phyloP scores from a whole-genome alignment of 2,329 filamentous ascomycete genomes.

The Penicillium sclerotiorum region DNA sequence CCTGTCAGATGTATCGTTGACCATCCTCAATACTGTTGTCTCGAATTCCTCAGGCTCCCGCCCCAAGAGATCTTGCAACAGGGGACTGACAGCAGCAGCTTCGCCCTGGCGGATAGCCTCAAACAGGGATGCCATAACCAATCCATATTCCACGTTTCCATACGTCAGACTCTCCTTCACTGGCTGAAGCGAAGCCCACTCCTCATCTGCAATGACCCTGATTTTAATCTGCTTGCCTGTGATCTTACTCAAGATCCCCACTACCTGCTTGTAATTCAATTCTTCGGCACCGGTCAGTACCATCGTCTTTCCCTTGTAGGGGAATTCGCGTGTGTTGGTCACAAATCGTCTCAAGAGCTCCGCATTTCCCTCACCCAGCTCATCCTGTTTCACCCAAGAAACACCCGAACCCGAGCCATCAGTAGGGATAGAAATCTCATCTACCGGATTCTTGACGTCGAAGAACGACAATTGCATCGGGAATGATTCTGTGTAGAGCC shows the following conservation, averaged over 20 bases:
- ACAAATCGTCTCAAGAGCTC: conserved; percentile 44
- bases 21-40: too few species aligned
- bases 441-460: conserved; percentile 29
- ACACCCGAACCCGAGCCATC: conserved; percentile 46
- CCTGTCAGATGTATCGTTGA: too few species aligned
- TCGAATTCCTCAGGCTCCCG: neutral
- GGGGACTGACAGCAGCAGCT: conserved; percentile 37
- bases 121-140: conserved; percentile 48
- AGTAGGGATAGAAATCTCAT: conserved; percentile 49
- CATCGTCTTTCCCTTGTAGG: neutral
- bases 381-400: conserved; percentile 53
- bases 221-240: neutral
- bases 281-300: neutral
- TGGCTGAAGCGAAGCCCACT: neutral
- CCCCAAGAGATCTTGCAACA: conserved; percentile 32
- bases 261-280: neutral
- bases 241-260: neutral
- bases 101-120: conserved; percentile 44
- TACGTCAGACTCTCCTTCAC: neutral
- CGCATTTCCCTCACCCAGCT: conserved; percentile 56
- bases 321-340: conserved; percentile 25
- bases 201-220: neutral
- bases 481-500: conserved; percentile 58
- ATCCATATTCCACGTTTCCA: conserved; percentile 24
- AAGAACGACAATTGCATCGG: conserved; percentile 59